phyloP scores from a whole-genome alignment of 768 basidiomycete genomes.

The Exsudoporus frostii region DNA sequence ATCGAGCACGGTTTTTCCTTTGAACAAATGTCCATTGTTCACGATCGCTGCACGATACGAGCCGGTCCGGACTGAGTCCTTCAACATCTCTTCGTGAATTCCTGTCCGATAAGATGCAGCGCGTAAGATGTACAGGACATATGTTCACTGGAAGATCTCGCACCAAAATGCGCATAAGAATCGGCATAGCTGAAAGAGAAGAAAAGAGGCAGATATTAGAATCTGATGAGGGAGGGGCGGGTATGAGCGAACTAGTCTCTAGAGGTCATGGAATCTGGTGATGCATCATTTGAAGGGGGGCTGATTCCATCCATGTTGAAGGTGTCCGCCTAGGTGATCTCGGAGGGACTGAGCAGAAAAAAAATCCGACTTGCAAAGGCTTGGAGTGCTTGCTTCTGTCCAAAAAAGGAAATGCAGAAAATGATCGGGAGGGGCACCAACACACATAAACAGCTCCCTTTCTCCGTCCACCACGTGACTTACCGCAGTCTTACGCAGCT shows the following conservation, averaged over 20 bases:
- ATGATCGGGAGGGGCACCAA: slow-evolving; percentile 11
- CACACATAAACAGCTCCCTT: slow-evolving; percentile 12
- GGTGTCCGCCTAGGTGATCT: slow-evolving; percentile 3
- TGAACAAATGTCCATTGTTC: slow-evolving; percentile 93
- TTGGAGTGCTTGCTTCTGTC: not conserved
- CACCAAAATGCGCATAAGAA: slow-evolving; percentile 94
- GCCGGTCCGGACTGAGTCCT: slow-evolving; percentile 91
- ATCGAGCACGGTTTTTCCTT: slow-evolving; percentile 94
- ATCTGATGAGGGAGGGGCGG: slow-evolving; percentile 25
- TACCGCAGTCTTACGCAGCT: slow-evolving; percentile 17
- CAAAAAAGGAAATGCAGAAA: slow-evolving; percentile 4
- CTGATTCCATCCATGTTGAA: slow-evolving; percentile 30
- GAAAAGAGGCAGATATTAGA: slow-evolving; percentile 38
- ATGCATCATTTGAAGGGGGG: slow-evolving; percentile 24
- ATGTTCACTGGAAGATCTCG: slow-evolving; percentile 18
- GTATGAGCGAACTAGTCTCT: slow-evolving; percentile 75
- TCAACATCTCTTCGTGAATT: slow-evolving; percentile 99
- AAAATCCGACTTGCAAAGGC: not conserved
- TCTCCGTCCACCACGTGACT: slow-evolving; percentile 19
- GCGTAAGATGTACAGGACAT: slow-evolving; percentile 3
- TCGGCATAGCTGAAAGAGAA: slow-evolving; percentile 77
- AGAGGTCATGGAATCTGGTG: slow-evolving; percentile 66
- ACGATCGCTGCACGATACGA: slow-evolving; percentile 94
- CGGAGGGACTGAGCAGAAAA: not conserved
- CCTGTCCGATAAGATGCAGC: slow-evolving; percentile 43